These are phyloP conservation scores for Sophora flavescens DNA, from an alignment of 306 rosid genomes.

Conservation along the genomic window DNA sequence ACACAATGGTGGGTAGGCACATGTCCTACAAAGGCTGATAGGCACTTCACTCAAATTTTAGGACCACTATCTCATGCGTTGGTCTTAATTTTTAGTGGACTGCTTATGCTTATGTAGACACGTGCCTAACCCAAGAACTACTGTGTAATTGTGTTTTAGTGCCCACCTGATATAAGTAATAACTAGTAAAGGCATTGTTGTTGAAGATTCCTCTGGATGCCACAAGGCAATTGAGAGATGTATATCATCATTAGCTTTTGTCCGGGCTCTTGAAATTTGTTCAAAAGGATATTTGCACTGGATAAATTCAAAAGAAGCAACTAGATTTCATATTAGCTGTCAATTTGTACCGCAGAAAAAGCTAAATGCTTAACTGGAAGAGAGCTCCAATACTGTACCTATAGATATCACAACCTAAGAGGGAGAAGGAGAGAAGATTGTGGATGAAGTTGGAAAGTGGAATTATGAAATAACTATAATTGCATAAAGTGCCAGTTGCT, in stretches of 20 bases:
- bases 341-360: background rate
- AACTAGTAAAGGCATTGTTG: too few relatives aligned
- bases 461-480: background rate
- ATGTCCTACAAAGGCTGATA: too few relatives aligned
- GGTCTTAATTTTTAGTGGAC: background rate
- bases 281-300: too few relatives aligned
- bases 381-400: background rate
- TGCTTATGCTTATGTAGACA: background rate
- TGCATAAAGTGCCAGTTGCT: background rate
- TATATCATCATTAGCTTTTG: too few relatives aligned
- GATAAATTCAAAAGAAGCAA: too few relatives aligned
- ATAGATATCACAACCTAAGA: conserved; percentile 7
- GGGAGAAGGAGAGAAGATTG: background rate
- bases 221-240: too few relatives aligned
- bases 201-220: too few relatives aligned
- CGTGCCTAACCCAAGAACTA: background rate
- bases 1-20: background rate
- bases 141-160: too few relatives aligned
- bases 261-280: too few relatives aligned
- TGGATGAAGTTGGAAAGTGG: background rate
- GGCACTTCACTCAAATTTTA: too few relatives aligned
- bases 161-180: too few relatives aligned
- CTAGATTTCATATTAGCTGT: background rate
- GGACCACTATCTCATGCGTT: too few relatives aligned
- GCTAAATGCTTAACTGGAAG: background rate